phyloP scores from a whole-genome alignment of 768 basidiomycete genomes.

The Tricholoma sp. region DNA sequence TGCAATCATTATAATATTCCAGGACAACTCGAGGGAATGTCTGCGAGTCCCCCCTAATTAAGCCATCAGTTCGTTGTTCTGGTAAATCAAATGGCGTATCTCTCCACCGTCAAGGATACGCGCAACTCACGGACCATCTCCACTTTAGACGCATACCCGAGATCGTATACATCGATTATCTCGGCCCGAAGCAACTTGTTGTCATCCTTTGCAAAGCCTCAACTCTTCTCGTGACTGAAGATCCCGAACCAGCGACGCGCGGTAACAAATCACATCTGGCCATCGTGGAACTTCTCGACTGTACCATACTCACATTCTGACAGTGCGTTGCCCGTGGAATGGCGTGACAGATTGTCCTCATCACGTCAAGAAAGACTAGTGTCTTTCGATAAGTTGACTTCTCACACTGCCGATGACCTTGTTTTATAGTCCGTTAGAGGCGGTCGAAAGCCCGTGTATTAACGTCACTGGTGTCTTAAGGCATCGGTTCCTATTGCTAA shows the following conservation, averaged over 20 bases:
- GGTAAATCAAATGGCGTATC: neutral
- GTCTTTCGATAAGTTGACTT: conserved; percentile 8
- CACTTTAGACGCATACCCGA: conserved; percentile 8
- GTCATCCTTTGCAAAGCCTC: conserved; percentile 2
- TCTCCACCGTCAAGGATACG: conserved; percentile 1
- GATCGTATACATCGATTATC: conserved; percentile 6
- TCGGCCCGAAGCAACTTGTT: conserved; percentile 12
- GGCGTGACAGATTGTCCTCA: conserved; percentile 12
- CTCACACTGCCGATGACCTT: conserved; percentile 1
- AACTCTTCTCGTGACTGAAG: conserved; percentile 9
- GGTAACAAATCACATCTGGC: neutral
- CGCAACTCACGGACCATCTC: conserved; percentile 7
- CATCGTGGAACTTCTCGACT: neutral
- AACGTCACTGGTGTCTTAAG: neutral
- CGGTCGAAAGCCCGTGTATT: conserved; percentile 9
- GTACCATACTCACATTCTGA: neutral
- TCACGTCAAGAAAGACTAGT: conserved; percentile 19
- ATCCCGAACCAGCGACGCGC: conserved; percentile 3
- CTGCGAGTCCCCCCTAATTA: neutral
- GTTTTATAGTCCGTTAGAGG: conserved; percentile 9
- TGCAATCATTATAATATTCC: conserved; percentile 1
- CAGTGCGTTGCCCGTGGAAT: conserved; percentile 3
- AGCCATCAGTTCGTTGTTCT: neutral
- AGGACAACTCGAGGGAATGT: neutral
- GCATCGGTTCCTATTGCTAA: conserved; percentile 5